Base-by-base conservation (phyloP, 257 asterid genomes). In the Eustoma russellianum region DNA sequence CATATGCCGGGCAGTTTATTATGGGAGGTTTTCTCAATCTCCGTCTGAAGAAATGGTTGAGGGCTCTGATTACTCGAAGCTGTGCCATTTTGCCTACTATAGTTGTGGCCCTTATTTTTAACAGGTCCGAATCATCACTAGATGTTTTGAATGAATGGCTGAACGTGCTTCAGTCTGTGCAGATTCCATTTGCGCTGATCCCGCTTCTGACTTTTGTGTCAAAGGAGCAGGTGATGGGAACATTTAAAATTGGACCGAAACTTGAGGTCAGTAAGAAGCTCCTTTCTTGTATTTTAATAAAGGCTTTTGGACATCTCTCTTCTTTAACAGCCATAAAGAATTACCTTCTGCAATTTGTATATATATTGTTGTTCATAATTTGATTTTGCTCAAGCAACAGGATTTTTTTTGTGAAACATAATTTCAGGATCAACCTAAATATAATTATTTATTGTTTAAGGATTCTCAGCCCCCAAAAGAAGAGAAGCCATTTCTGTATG, bases 11-110 rank as follows among this genome's bases (percentile, higher is more conserved):
- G 33, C 99, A 92, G 69, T 92, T 92, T 72, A 85, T 92, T 59
- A 92, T 92, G 97, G 99, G 99, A 17, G 99, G 99, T 54, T 92
- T 92, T 76, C 86, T 92, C 17, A 81, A 92, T 66, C 90, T 92
- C 48, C 86, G 88, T 34, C 59, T 88, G 59, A 92, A 83, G 82
- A 92, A 92, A 77, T 92, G 95, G 56, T 59, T 88, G 43, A 73
- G 99, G 77, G 95, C 97, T 0, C 69, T 92, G 64, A 85, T 92
- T 41, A 92, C 99, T 33, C 72, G 99, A 61, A 88, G 97, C 68
- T 92, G 97, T 78, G 97, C 99, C 53, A 92, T 92, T 73, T 10
- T 88, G 51, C 99, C 99, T 2, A 92, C 99, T 52, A 81, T 92
- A 48, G 52, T 83, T 15, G 97, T 92, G n/a, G 97, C 99, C 2